Evolutionary conservation across 345 rosid genomes (phyloP).

Genomic region (Bruguiera gymnorhiza): DNA sequence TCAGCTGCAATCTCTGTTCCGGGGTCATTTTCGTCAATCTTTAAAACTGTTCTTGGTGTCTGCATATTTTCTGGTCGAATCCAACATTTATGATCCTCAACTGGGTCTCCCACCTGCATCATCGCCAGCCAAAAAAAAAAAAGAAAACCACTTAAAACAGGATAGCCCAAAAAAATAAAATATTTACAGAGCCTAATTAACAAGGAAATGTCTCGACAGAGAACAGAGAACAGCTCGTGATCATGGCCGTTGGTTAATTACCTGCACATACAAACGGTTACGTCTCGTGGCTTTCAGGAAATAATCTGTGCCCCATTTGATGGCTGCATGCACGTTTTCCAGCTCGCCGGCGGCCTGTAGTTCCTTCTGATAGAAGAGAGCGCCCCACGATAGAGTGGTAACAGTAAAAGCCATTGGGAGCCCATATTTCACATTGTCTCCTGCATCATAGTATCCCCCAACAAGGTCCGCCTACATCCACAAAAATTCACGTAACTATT

Average conservation of each 20-base stretch:
- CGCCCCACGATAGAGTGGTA: slow-evolving; percentile 79
- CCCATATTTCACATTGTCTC: slow-evolving; percentile 89
- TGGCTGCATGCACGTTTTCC: slow-evolving; percentile 40
- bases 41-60: slow-evolving; percentile 64
- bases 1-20: slow-evolving; percentile 89
- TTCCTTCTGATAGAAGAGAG: slow-evolving; percentile 45
- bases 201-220: not conserved
- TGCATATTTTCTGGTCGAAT: slow-evolving; percentile 72
- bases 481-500: not conserved
- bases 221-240: not conserved
- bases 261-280: slow-evolving; percentile 69
- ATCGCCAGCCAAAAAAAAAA: not conserved
- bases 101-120: slow-evolving; percentile 73
- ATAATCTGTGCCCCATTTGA: slow-evolving; percentile 95
- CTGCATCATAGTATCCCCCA: slow-evolving; percentile 95
- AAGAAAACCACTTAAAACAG: not conserved
- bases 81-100: slow-evolving; percentile 79
- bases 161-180: too few species aligned
- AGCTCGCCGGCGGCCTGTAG: slow-evolving; percentile 51
- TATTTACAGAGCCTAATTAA: not conserved
- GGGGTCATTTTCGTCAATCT: slow-evolving; percentile 45
- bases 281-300: slow-evolving; percentile 56
- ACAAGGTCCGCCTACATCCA: slow-evolving; percentile 55
- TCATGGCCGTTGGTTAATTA: slow-evolving; percentile 11
- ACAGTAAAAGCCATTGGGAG: slow-evolving; percentile 89